A percentile compares a stretch with the other conserved stretches of the same genome.
phyloP scores from a whole-genome alignment of 2,329 filamentous ascomycete species.

The Plenodomus biglobosus region DNA sequence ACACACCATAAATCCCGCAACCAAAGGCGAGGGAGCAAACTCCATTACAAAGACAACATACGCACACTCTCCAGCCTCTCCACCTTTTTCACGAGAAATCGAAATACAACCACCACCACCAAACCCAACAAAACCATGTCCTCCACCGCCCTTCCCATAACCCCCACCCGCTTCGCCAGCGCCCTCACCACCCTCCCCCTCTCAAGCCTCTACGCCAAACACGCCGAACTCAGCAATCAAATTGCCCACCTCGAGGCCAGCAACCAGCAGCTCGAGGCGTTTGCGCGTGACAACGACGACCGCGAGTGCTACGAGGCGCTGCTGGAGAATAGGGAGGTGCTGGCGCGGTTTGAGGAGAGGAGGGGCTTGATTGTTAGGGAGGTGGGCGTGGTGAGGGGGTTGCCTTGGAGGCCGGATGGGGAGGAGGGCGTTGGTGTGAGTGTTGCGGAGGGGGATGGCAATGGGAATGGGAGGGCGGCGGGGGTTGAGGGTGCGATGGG shows the following conservation, averaged over 20 bases:
- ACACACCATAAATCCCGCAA: too few relatives aligned
- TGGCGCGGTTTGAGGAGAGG: slow-evolving; percentile 67
- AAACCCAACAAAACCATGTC: slow-evolving; percentile 54
- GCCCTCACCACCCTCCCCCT: slow-evolving; percentile 69
- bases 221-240: slow-evolving; percentile 73
- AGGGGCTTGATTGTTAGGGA: slow-evolving; percentile 65
- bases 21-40: too few relatives aligned
- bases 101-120: background rate
- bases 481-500: slow-evolving; percentile 1
- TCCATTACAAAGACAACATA: too few relatives aligned
- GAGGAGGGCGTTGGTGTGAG: slow-evolving; percentile 2
- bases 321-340: slow-evolving; percentile 68
- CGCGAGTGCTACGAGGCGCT: slow-evolving; percentile 74
- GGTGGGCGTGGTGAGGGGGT: slow-evolving; percentile 61
- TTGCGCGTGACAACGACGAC: slow-evolving; percentile 56
- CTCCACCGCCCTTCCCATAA: slow-evolving; percentile 63
- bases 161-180: slow-evolving; percentile 63
- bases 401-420: slow-evolving; percentile 51
- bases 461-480: background rate
- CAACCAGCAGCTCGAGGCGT: slow-evolving; percentile 72
- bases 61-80: too few relatives aligned
- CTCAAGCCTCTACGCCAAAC: slow-evolving; percentile 69
- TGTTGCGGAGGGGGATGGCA: background rate
- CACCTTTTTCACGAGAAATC: background rate
- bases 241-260: slow-evolving; percentile 73